Base-by-base conservation (phyloP, 805 yeast genomes). In the Priceomyces castillae region DNA sequence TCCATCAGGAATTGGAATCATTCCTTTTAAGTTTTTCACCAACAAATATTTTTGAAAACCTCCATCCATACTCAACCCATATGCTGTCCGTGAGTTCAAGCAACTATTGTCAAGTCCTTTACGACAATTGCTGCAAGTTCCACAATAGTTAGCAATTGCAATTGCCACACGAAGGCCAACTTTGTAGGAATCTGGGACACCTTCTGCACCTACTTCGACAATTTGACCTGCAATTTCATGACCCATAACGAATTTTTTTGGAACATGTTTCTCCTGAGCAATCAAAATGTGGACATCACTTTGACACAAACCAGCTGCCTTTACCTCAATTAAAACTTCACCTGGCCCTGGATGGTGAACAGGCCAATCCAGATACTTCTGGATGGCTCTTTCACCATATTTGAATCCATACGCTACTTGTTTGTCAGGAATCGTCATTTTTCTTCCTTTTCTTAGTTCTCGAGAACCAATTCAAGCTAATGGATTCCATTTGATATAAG, bases 271-370 rank as follows among this genome's bases (percentile, higher is more conserved):
- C 12, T 46, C 51, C 37, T 42, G 62, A 40, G 48, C 57, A 41
- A 39, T 48, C 20, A 70, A 56, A 16, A 71, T 57, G 46, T 71
- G 74, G 15, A 69, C 58, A 48, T 74, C 78, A 28, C 73, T 65
- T 42, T 61, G 64, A 47, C 78, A 74, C 42, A 74, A 55, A 6
- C 75, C 75, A 2, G 69, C 72, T 1, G 71, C 73, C 46, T 70
- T 72, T n/a, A 71, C 51, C 46, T 69, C 66, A 23, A 71, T 50
- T 10, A 71, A 56, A 1, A 70, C 58, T 41, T 67, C 64, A 18
- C 44, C 49, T 6, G 51, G 46, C 2, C 51, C 52, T 0, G 75
- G 74, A 22, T 44, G 42, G 7, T 58, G 53, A 23, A 69, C 66
- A 1, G 71, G 69, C 34, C 57, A 39, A 40, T 62, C 46, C 4